Evolutionary conservation across 768 basidiomycete species (phyloP), one percentile per base, ranked within the genome.

Genomic region (Dentipellis fragilis): DNA sequence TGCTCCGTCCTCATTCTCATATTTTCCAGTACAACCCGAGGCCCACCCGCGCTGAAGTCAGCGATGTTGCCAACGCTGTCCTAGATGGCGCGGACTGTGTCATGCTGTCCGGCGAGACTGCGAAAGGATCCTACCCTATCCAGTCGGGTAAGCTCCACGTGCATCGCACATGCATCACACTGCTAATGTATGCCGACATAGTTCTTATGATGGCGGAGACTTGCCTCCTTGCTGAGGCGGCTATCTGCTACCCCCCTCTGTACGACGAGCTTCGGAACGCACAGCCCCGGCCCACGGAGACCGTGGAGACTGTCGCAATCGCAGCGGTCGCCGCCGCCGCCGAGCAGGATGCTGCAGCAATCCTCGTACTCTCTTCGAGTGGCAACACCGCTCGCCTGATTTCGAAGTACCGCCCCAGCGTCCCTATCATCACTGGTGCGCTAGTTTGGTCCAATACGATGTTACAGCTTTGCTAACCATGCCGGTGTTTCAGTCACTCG

Each of bases 151-250:
- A 34, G 83, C 70, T 14, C 35, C 51, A 51, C 42, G 17, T 40
- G 11, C 10, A 38, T 38, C 1, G 56, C 46, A n/a, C 19, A 16
- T 21, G 9, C 35, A 29, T 19, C 7, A 60, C 56, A 55, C 57
- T 39, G 21, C 42, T 6, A 11, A 19, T 38, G 22, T 51, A 48
- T 29, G 29, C 29, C 3, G 29, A 29, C 29, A 22, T 62, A 91
- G 94, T 99, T 61, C 80, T 93, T 64, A 95, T 98, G 95, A 99
- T 99, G 96, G 96, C 95, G 52, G 96, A 99, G 78, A 98, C 94
- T 3, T 97, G 95, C 69, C 79, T 93, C 65, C 86, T 99, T 60
- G 95, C 96, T 56, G 96, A 99, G 73, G 81, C 87, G 49, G 87
- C 95, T 36, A 91, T 95, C 71, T 93, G 90, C 76, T 94, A 97